These are phyloP conservation scores for Venturia oleaginea DNA, from an alignment of 2,329 filamentous ascomycete genomes.

Conservation along the genomic window DNA sequence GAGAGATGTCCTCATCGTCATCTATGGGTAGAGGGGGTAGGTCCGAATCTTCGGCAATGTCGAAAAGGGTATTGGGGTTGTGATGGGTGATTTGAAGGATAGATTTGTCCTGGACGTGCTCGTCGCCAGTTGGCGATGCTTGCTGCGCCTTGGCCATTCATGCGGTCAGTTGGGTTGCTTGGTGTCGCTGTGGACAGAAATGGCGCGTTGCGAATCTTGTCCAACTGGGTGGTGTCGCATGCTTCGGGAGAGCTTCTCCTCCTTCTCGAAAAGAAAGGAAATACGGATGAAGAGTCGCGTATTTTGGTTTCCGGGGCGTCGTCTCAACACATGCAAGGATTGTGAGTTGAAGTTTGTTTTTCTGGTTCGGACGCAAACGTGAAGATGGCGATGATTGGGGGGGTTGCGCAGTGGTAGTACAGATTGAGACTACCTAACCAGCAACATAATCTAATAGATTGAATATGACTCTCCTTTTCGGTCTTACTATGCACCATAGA, in stretches of 20 bases:
- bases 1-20: constrained; percentile 11
- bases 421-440: not conserved
- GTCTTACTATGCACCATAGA: not conserved
- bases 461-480: not conserved
- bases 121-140: not conserved
- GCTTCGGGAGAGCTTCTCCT: not conserved
- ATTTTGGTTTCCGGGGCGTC: not conserved
- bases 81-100: not conserved
- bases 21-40: constrained; percentile 32
- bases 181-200: not conserved
- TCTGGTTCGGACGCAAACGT: not conserved
- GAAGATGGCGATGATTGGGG: not conserved
- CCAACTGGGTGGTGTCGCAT: not conserved
- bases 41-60: constrained; percentile 23
- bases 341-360: not conserved
- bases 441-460: not conserved
- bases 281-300: not conserved
- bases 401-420: not conserved
- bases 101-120: not conserved
- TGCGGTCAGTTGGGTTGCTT: not conserved
- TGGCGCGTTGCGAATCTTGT: not conserved
- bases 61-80: not conserved
- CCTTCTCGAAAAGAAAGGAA: not conserved
- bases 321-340: not conserved
- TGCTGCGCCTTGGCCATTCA: constrained; percentile 3